Base-by-base conservation (phyloP, 208 protist species). In the Acanthamoeba sp. region DNA sequence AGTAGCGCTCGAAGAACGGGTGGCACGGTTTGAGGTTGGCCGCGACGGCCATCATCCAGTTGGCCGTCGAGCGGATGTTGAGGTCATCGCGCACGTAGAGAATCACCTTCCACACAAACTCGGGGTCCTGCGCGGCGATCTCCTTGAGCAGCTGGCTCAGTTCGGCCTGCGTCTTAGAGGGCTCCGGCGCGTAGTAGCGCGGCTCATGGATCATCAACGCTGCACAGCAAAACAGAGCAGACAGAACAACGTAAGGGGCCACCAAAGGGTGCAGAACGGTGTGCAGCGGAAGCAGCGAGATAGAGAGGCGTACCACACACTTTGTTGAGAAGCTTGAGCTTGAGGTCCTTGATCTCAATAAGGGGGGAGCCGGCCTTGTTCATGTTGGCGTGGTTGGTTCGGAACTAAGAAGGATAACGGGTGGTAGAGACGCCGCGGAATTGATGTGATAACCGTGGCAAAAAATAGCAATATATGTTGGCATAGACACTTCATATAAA, bases 51-150 rank as follows among this genome's bases (percentile, higher is more conserved):
- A 98, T 94, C 6, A 99, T 88, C 93, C 98, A 98, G 94, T 99
- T 99, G 42, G 98, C 95, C 1, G 97, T 98, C 50, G 97, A 96
- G 57, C 98, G 97, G 55, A 99, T 97, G 91, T 98, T 97, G 29
- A 99, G 97, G 24, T 99, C 97, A 29, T 97, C 40, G 27, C 93
- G 45, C 34, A 94, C 76, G 82, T 94, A 94, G 76, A 94, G 52
- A n/a, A 48, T 48, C 9, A 90, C 24, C 93, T 94, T 94, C 29
- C 27, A 48, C 24, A 94, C 36, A 52, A 94, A 94, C 80, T 94
- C 93, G 40, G 80, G 80, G 32, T 94, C 93, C 1, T 27, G 42
- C 20, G 29, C 38, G 18, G 92, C 92, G 32, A 94, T 64, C 27
- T 94, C 45, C 20, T 7, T 36, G 27, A 93, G n/a, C 27, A 93